A percentile compares a stretch with the other conserved stretches of the same genome.
Conservation (phyloP, 345 rosid species). For the Pugionium dolabratum region DNA sequence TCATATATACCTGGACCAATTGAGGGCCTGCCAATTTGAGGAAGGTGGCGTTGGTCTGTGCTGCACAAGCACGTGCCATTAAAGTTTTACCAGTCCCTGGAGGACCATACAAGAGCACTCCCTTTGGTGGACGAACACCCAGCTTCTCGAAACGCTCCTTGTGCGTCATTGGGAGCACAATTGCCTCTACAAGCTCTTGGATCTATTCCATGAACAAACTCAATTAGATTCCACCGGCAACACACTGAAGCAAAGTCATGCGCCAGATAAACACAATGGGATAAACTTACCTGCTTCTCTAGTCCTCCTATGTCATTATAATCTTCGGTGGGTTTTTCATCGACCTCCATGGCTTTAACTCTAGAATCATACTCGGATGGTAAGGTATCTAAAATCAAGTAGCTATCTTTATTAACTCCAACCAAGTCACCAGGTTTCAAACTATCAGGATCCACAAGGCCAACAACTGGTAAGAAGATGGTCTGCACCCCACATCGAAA, state of each 20-base stretch:
- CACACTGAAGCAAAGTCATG: not conserved
- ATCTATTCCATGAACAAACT: conserved; percentile 51
- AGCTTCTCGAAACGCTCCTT: conserved; percentile 88
- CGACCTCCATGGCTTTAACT: conserved; percentile 99
- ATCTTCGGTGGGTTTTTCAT: conserved; percentile 98
- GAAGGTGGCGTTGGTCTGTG: conserved; percentile 98
- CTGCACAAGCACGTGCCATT: conserved; percentile 99
- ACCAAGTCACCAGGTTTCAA: conserved; percentile 98
- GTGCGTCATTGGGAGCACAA: conserved; percentile 98
- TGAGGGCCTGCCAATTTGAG: conserved; percentile 98
- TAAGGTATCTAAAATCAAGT: conserved; percentile 87
- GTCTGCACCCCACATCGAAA: conserved; percentile 54
- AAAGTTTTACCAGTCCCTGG: conserved; percentile 99
- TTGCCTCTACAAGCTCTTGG: conserved; percentile 98
- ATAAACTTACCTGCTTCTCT: conserved; percentile 79
- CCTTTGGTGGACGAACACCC: conserved; percentile 98
- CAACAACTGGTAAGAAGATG: conserved; percentile 95
- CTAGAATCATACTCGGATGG: conserved; percentile 98
- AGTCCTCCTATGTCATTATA: conserved; percentile 98
- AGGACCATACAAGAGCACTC: conserved; percentile 96
- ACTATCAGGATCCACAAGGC: conserved; percentile 95
- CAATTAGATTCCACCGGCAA: conserved; percentile 1
- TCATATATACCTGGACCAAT: conserved; percentile 75
- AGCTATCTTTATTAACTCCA: conserved; percentile 98
- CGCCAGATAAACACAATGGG: not conserved